Base-by-base conservation (phyloP, 1,139 yeast species). In the Blastobotrys indianensis region DNA sequence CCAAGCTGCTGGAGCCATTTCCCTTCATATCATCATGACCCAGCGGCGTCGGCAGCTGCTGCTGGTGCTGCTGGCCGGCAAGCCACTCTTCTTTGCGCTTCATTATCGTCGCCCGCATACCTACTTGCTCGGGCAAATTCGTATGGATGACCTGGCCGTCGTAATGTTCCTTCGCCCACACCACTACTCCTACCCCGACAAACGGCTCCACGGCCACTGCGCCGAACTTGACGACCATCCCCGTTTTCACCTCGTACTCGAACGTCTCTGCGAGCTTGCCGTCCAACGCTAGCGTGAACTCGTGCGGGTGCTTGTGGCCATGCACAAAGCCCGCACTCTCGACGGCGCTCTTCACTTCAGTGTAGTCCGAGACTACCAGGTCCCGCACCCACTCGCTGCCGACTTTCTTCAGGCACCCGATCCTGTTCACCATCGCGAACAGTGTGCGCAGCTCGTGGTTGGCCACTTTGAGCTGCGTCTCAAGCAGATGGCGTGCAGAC, bases 171-270 rank as follows among this genome's bases (percentile, higher is more conserved):
- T 31, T 39, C 4, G 42, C 42, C 25, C 15, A 7, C 5, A 23
- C 42, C 35, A 39, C 36, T 2, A 39, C 20, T 2, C 42, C 42
- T 13, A 39, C 36, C 17, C 42, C 42, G 7, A 39, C n/a, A 6
- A 39, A 16, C n/a, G 42, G 42, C 12, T n/a, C 12, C 16, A 39
- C 34, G 11, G 17, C 28, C 15, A 39, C 42, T 3, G 32, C 34
- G 2, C 36, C 29, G 31, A 39, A 16, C 13, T 39, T 15, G 13
- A 39, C 42, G n/a, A 39, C 42, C 10, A 31, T 20, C 10, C 42
- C 42, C 4, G 23, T 13, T 6, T 31, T 39, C 10, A 39, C 36
- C 10, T 10, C 16, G 15, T 31, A 28, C 13, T 15, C 10, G 13
- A 39, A 39, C 12, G 34, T 13, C 36, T 39, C 42, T 7, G 42